Evolutionary conservation across 179 eudicot species (phyloP), one percentile per base, ranked within the genome.

Genomic region (Heliamphora pulchella): DNA sequence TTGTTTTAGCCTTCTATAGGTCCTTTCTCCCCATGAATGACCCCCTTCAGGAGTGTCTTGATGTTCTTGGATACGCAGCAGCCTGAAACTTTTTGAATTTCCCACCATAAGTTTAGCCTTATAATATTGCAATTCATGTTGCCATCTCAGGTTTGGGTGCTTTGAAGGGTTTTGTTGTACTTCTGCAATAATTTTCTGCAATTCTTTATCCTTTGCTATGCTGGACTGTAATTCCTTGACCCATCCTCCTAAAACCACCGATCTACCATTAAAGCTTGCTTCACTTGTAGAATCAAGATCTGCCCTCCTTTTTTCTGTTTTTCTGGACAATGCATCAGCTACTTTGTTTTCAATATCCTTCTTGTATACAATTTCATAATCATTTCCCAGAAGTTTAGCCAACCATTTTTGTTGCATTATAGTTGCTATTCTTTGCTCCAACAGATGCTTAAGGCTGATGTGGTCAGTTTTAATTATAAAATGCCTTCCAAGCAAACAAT

Each of bases 381-480:
- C 69, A 2, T 43, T 61, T 0, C 77, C 77, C 2, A 80, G 43
- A 22, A 80, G n/a, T 61, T 80, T 80, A 48, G 77, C 44, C 8
- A 80, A 8, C 77, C 71, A 71, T 13, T 9, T 46, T 4, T 71
- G 77, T 6, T 80, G 82, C 7, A 59, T 2, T 1, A 11, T 1
- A 0, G 82, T 41, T 0, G 44, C 10, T 14, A 80, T 8, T 4
- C 62, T 71, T 4, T 80, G 82, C 7, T 72, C 61, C 57, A 80
- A 0, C 17, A 80, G 10, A 14, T 47, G 44, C 20, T 80, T 57
- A 4, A 71, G 43, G 18, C 68, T 69, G 20, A 68, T 11, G 7
- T 79, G 61, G 14, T 80, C 71, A 3, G 82, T 71, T 3, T 59
- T 44, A 15, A 80, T 80, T 1, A 44, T 46, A 48, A 80, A 80